phyloP scores from a whole-genome alignment of 352 stramenopile species.

The Phytophthora lateralis region DNA sequence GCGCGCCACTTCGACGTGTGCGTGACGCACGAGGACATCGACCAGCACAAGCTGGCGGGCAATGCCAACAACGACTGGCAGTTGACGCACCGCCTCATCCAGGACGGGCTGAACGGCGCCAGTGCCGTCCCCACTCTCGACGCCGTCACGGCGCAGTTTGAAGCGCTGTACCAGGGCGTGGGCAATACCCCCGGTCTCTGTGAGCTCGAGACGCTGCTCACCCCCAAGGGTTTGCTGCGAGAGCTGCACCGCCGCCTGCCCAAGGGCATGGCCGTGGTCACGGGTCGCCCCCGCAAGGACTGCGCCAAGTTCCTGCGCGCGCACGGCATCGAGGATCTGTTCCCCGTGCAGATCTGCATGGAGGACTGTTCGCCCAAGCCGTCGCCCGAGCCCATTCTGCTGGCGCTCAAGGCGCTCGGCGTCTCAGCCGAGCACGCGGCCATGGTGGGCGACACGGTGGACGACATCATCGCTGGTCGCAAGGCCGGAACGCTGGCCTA shows the following conservation, averaged over 20 bases:
- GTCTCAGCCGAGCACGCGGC: slow-evolving; percentile 75
- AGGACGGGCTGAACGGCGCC: slow-evolving; percentile 20
- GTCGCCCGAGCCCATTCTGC: slow-evolving; percentile 87
- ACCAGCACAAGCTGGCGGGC: slow-evolving; percentile 91
- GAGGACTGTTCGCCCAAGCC: slow-evolving; percentile 96
- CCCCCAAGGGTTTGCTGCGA: slow-evolving; percentile 79
- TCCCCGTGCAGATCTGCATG: slow-evolving; percentile 94
- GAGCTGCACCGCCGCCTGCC: slow-evolving; percentile 83
- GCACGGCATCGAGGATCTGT: slow-evolving; percentile 85
- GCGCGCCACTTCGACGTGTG: slow-evolving; percentile 85
- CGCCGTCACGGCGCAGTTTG: slow-evolving; percentile 93
- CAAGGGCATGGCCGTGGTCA: slow-evolving; percentile 92
- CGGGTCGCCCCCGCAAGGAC: slow-evolving; percentile 92
- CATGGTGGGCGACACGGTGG: slow-evolving; percentile 97
- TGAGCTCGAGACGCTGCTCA: slow-evolving; percentile 92
- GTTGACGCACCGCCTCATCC: slow-evolving; percentile 92
- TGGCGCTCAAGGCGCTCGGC: slow-evolving; percentile 87
- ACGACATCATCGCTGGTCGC: slow-evolving; percentile 93
- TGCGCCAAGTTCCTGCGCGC: slow-evolving; percentile 93
- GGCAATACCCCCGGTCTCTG: slow-evolving; percentile 75
- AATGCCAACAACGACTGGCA: slow-evolving; percentile 99
- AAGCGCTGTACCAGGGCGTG: slow-evolving; percentile 95
- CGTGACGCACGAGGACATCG: slow-evolving; percentile 91
- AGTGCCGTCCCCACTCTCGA: slow-evolving; percentile 72
- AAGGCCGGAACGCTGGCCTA: slow-evolving; percentile 72